phyloP scores from a whole-genome alignment of 768 basidiomycete species.

The Boletus rubescentipes region DNA sequence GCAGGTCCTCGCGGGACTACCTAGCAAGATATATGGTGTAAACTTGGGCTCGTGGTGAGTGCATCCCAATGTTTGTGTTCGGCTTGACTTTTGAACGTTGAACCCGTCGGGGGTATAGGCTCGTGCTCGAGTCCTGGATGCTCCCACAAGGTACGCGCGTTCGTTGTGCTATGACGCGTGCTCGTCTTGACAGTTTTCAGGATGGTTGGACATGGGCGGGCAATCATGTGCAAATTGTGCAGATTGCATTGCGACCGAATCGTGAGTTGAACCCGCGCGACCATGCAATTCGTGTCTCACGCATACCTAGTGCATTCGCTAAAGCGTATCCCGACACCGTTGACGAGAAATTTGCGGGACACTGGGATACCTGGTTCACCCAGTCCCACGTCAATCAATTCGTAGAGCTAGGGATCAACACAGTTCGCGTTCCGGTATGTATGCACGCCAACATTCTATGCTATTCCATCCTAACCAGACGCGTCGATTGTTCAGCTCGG shows the following conservation, averaged over 20 bases:
- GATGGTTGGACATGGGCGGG: slow-evolving; percentile 76
- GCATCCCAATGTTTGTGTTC: background rate
- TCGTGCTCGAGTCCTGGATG: slow-evolving; percentile 83
- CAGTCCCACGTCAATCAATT: slow-evolving; percentile 59
- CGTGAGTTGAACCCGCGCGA: slow-evolving; percentile 37
- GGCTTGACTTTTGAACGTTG: background rate
- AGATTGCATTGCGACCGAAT: slow-evolving; percentile 65
- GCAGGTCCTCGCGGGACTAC: slow-evolving; percentile 19
- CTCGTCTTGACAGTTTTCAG: slow-evolving; percentile 32
- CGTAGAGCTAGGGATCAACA: slow-evolving; percentile 59
- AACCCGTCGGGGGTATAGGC: slow-evolving; percentile 42
- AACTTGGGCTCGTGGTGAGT: slow-evolving; percentile 66
- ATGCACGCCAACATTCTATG: background rate
- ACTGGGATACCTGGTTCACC: slow-evolving; percentile 79
- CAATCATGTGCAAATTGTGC: slow-evolving; percentile 57
- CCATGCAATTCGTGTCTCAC: background rate
- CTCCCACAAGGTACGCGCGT: slow-evolving; percentile 52
- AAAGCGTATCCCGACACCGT: slow-evolving; percentile 58
- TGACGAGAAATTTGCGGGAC: slow-evolving; percentile 55
- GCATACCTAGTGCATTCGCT: slow-evolving; percentile 50
- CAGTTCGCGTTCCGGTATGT: slow-evolving; percentile 72
- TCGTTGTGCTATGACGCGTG: background rate
- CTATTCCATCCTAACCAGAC: background rate
- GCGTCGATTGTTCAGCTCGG: slow-evolving; percentile 52
- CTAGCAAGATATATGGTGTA: slow-evolving; percentile 63